Evolutionary conservation across 352 stramenopile species (phyloP).

Genomic region (Pythium volutum): DNA sequence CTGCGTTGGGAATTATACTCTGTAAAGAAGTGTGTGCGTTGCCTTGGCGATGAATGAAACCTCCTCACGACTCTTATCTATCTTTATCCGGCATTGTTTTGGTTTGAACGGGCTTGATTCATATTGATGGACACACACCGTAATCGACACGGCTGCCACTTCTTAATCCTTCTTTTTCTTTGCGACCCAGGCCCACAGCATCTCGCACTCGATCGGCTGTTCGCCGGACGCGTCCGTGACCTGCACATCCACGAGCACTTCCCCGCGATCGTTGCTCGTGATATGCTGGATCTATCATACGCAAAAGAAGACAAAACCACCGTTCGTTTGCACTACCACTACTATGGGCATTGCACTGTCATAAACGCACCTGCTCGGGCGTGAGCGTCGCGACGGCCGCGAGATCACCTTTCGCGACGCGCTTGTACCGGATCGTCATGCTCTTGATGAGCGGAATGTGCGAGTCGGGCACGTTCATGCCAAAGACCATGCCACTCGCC

Average conservation of each 20-base stretch:
- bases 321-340: neutral
- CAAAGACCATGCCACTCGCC: conserved; percentile 80
- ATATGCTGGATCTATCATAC: conserved; percentile 46
- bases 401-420: conserved; percentile 65
- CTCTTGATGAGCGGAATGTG: conserved; percentile 79
- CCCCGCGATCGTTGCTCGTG: conserved; percentile 61
- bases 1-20: neutral
- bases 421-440: conserved; percentile 82
- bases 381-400: conserved; percentile 66
- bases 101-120: too few relatives aligned
- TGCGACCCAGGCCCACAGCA: conserved; percentile 83
- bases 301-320: neutral
- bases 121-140: neutral
- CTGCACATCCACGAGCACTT: conserved; percentile 63
- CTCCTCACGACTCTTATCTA: neutral
- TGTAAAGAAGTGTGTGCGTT: too few relatives aligned
- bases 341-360: neutral
- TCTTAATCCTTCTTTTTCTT: conserved; percentile 47
- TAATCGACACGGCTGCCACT: neutral
- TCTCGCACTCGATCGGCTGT: conserved; percentile 76
- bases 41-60: too few relatives aligned
- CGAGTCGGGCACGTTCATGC: conserved; percentile 84
- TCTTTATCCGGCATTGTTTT: neutral
- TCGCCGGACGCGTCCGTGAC: conserved; percentile 74
- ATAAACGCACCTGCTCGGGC: conserved; percentile 44